Evolutionary conservation across 1,139 yeast species (phyloP).

Genomic region (Geotrichum klebahnii): DNA sequence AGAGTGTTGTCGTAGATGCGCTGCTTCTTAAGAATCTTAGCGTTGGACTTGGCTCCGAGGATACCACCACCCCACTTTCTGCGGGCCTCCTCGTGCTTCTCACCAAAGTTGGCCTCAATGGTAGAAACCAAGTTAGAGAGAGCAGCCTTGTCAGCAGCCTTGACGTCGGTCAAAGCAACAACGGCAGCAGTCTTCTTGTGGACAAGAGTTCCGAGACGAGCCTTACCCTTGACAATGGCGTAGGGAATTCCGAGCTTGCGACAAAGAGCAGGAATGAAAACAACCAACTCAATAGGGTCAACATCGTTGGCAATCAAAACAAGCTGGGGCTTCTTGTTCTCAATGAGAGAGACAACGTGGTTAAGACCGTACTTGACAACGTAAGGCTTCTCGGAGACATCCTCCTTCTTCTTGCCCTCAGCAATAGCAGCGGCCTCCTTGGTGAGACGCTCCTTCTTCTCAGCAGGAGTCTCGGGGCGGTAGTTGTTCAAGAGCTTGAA

Average conservation of each 20-base stretch:
- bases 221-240: conserved; percentile 98
- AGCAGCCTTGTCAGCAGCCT: conserved; percentile 89
- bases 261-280: conserved; percentile 96
- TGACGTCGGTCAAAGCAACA: conserved; percentile 94
- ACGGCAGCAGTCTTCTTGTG: conserved; percentile 96
- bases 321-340: conserved; percentile 96
- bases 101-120: conserved; percentile 84
- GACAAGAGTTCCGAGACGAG: conserved; percentile 94
- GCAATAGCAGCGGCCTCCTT: conserved; percentile 98
- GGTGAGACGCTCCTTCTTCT: conserved; percentile 97
- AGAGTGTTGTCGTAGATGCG: conserved; percentile 19
- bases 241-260: conserved; percentile 99
- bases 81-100: conserved; percentile 90
- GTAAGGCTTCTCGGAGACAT: conserved; percentile 92
- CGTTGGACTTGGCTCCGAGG: conserved; percentile 89
- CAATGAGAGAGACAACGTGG: conserved; percentile 94
- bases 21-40: conserved; percentile 56
- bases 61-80: conserved; percentile 99
- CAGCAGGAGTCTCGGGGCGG: conserved; percentile 95
- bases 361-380: conserved; percentile 95
- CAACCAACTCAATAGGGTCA: conserved; percentile 96
- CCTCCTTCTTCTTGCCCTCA: conserved; percentile 94
- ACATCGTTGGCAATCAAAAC: conserved; percentile 97
- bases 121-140: conserved; percentile 89
- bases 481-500: conserved; percentile 96